phyloP scores from a whole-genome alignment of 2,329 filamentous ascomycete genomes.

The Triangularia verruculosa region DNA sequence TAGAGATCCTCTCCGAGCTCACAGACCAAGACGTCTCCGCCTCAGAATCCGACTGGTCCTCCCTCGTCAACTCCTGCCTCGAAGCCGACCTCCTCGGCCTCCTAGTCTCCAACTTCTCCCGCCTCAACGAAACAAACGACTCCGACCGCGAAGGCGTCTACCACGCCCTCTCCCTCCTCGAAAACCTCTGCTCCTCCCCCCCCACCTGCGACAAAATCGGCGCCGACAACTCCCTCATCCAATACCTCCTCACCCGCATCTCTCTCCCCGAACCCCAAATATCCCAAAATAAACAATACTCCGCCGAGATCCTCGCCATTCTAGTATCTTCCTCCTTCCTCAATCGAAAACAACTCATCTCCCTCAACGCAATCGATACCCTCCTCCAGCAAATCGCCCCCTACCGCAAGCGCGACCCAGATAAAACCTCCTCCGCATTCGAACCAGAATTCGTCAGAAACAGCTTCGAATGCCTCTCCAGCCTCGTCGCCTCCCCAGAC shows the following conservation, averaged over 20 bases:
- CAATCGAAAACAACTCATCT: slow-evolving; percentile 62
- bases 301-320: slow-evolving; percentile 87
- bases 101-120: slow-evolving; percentile 71
- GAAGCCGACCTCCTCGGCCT: slow-evolving; percentile 71
- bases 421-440: slow-evolving; percentile 65
- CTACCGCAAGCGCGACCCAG: slow-evolving; percentile 83
- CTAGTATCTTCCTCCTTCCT: slow-evolving; percentile 71
- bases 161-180: slow-evolving; percentile 75
- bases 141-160: slow-evolving; percentile 84
- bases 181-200: slow-evolving; percentile 76
- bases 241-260: slow-evolving; percentile 76
- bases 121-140: slow-evolving; percentile 68
- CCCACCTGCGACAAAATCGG: slow-evolving; percentile 70
- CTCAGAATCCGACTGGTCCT: slow-evolving; percentile 76
- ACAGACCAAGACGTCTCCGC: slow-evolving; percentile 90
- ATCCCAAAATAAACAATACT: slow-evolving; percentile 91
- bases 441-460: slow-evolving; percentile 97
- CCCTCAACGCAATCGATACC: slow-evolving; percentile 69
- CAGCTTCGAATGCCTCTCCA: slow-evolving; percentile 81
- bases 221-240: slow-evolving; percentile 62
- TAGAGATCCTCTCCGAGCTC: slow-evolving; percentile 86
- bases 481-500: slow-evolving; percentile 68
- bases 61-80: slow-evolving; percentile 64
- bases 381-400: slow-evolving; percentile 79
- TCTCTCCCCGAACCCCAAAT: slow-evolving; percentile 65